Evolutionary conservation across 2,329 filamentous ascomycete genomes (phyloP).

Genomic region (Calonectria leucothoes): DNA sequence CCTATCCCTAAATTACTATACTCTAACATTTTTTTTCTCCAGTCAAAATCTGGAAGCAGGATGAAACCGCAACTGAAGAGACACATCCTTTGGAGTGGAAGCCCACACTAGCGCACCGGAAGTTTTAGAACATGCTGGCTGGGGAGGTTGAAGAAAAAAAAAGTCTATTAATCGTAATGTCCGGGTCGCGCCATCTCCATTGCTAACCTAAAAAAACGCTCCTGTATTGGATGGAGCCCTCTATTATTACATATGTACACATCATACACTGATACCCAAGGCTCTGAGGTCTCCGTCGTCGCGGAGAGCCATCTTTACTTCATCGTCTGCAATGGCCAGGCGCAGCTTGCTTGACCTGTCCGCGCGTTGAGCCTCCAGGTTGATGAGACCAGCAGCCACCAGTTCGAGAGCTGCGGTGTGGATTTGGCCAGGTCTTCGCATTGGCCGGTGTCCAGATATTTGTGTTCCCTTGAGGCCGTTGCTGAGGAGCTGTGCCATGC

Average conservation of each 20-base stretch:
- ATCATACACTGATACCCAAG: conserved; percentile 70
- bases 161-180: conserved; percentile 18
- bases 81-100: conserved; percentile 95
- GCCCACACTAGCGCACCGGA: conserved; percentile 80
- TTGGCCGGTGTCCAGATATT: conserved; percentile 41
- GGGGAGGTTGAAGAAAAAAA: background rate
- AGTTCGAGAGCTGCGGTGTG: conserved; percentile 83
- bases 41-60: conserved; percentile 97
- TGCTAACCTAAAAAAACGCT: conserved; percentile 2
- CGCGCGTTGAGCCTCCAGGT: conserved; percentile 82
- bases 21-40: conserved; percentile 38
- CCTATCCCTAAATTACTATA: background rate
- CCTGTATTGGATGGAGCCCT: conserved; percentile 16
- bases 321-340: conserved; percentile 88
- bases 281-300: conserved; percentile 90
- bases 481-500: conserved; percentile 51
- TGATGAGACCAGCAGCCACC: conserved; percentile 87
- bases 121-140: conserved; percentile 67
- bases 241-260: conserved; percentile 40
- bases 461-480: conserved; percentile 43
- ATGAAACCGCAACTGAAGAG: conserved; percentile 90
- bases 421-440: conserved; percentile 57
- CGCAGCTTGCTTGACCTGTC: conserved; percentile 90
- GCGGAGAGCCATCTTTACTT: conserved; percentile 86
- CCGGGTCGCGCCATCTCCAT: conserved; percentile 1